These are phyloP conservation scores for Wickerhamomyces hampshirensis DNA, from an alignment of 805 yeast genomes.

Conservation along the genomic window DNA sequence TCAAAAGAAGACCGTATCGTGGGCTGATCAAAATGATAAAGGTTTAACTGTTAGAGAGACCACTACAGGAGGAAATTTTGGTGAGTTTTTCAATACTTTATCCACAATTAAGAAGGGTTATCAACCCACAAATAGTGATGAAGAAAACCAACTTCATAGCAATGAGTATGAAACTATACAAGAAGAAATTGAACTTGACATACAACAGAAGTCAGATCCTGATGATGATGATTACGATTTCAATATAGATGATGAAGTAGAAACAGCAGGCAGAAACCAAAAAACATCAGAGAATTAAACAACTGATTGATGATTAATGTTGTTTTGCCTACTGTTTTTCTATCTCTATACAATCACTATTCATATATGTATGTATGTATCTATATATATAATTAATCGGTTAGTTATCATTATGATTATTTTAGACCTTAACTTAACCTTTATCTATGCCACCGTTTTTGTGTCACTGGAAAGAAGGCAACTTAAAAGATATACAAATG, in stretches of 20 bases:
- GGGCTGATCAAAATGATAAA: slow-evolving; percentile 31
- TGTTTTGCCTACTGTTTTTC: too few relatives aligned
- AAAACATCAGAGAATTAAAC: too few relatives aligned
- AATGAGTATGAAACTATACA: not conserved
- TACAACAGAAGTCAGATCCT: not conserved
- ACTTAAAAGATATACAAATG: too few relatives aligned
- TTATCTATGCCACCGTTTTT: too few relatives aligned
- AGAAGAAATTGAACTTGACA: slow-evolving; percentile 20
- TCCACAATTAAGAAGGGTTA: slow-evolving; percentile 12
- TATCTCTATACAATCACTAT: too few relatives aligned
- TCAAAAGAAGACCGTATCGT: slow-evolving; percentile 30
- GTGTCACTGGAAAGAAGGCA: too few relatives aligned
- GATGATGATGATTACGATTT: slow-evolving; percentile 12
- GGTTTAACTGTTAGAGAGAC: slow-evolving; percentile 10
- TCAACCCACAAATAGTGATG: slow-evolving; percentile 6
- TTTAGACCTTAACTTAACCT: too few relatives aligned
- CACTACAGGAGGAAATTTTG: slow-evolving; percentile 7
- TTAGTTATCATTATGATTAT: too few relatives aligned
- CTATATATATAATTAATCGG: too few relatives aligned
- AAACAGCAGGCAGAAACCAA: too few relatives aligned
- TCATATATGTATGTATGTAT: too few relatives aligned
- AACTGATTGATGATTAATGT: too few relatives aligned
- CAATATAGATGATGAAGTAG: slow-evolving; percentile 19
- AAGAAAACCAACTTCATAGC: slow-evolving; percentile 2
- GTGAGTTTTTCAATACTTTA: slow-evolving; percentile 20